These are phyloP conservation scores for Candida quercuum DNA, from an alignment of 805 yeast genomes.

Conservation along the genomic window DNA sequence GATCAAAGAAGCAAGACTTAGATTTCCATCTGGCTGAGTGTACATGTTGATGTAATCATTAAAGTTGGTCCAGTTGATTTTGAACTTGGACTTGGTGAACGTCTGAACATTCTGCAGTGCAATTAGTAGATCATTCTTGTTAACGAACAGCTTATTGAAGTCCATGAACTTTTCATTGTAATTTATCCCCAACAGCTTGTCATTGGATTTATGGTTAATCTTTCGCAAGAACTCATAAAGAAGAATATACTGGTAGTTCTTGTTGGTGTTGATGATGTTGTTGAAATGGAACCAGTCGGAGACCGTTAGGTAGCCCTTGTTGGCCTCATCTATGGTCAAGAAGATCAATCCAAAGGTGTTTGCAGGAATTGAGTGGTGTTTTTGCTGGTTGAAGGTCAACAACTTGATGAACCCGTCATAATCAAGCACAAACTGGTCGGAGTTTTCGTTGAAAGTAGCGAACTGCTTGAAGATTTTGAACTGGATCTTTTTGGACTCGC, in stretches of 20 bases:
- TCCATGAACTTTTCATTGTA: constrained; percentile 32
- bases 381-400: constrained; percentile 32
- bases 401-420: constrained; percentile 32
- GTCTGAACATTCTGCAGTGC: constrained; percentile 29
- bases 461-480: constrained; percentile 38
- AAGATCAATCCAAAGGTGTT: constrained; percentile 69
- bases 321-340: constrained; percentile 69
- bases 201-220: constrained; percentile 31
- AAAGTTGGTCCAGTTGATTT: constrained; percentile 31
- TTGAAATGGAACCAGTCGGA: constrained; percentile 75
- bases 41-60: constrained; percentile 14
- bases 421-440: constrained; percentile 26
- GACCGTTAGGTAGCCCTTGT: constrained; percentile 61
- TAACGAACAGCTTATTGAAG: constrained; percentile 31
- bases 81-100: constrained; percentile 26
- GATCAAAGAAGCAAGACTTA: constrained; percentile 25
- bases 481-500: constrained; percentile 32
- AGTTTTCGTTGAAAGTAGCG: constrained; percentile 31
- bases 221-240: constrained; percentile 50
- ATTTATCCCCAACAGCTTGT: constrained; percentile 28
- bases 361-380: constrained; percentile 47
- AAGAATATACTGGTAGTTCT: constrained; percentile 43
- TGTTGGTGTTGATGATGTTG: constrained; percentile 42
- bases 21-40: constrained; percentile 8
- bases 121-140: constrained; percentile 25